These are phyloP conservation scores for Geosmithia morbida DNA, from an alignment of 2,329 filamentous ascomycete species.

Conservation along the genomic window DNA sequence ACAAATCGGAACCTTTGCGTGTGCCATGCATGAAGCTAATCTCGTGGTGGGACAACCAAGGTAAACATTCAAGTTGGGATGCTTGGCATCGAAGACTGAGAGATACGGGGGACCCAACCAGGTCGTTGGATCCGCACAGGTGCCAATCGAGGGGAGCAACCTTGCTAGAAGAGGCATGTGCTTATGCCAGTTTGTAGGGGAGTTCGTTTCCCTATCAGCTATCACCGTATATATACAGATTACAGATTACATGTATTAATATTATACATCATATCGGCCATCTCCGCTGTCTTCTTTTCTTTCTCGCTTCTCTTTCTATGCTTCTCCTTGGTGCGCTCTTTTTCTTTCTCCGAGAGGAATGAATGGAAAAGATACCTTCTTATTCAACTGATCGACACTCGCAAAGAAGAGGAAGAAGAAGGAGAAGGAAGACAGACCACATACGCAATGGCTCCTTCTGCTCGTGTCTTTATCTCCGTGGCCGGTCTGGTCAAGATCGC, in stretches of 20 bases:
- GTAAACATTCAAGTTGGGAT: too few species aligned
- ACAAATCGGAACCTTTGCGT: too few species aligned
- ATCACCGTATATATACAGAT: too few species aligned
- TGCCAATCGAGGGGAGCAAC: not conserved
- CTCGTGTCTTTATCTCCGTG: slow-evolving; percentile 7
- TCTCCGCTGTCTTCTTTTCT: not conserved
- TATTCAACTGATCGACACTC: not conserved
- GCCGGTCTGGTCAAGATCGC: slow-evolving; percentile 15
- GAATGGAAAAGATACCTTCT: too few species aligned
- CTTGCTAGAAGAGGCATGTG: slow-evolving; percentile 1
- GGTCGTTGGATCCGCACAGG: not conserved
- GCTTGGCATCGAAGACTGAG: too few species aligned
- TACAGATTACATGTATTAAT: not conserved
- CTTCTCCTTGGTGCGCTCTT: not conserved
- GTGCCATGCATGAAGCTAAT: too few species aligned
- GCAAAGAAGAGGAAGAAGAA: not conserved
- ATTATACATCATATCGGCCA: too few species aligned
- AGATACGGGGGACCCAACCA: not conserved
- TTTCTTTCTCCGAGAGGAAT: not conserved
- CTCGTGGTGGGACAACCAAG: too few species aligned
- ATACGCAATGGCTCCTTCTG: slow-evolving; percentile 10
- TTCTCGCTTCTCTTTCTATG: not conserved
- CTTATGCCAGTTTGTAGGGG: not conserved
- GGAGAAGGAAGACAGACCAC: too few species aligned
- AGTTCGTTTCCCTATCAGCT: too few species aligned